These are phyloP conservation scores for Trichosporon coremiiforme DNA, from an alignment of 1,284 basidiomycete species.

Conservation along the genomic window DNA sequence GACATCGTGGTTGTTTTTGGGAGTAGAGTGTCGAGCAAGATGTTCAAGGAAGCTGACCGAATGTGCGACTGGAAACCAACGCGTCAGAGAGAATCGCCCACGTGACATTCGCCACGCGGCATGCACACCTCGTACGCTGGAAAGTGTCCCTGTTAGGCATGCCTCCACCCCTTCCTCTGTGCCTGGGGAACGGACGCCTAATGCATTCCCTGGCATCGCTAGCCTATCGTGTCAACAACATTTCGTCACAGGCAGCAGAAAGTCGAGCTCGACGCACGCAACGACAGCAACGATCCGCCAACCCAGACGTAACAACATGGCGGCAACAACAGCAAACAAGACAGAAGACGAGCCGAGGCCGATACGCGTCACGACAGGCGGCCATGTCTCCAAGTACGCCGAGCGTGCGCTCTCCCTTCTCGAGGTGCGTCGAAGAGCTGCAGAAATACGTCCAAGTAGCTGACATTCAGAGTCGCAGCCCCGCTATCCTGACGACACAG, in stretches of 20 bases:
- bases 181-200: background rate
- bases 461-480: conserved; percentile 59
- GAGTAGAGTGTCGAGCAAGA: conserved; percentile 10
- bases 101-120: conserved; percentile 7
- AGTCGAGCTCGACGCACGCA: background rate
- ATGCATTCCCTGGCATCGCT: background rate
- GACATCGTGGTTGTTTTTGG: conserved; percentile 41
- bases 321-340: background rate
- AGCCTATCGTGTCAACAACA: conserved; percentile 5
- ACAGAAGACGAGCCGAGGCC: background rate
- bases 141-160: background rate
- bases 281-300: background rate
- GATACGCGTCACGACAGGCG: conserved; percentile 67
- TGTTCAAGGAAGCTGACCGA: conserved; percentile 27
- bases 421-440: conserved; percentile 56
- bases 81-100: background rate
- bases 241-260: background rate
- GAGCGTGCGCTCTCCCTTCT: conserved; percentile 65
- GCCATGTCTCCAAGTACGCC: conserved; percentile 67
- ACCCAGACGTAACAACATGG: background rate
- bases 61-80: conserved; percentile 17
- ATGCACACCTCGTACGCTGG: background rate
- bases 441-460: background rate
- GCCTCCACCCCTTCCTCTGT: background rate
- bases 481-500: conserved; percentile 18